Base-by-base conservation (phyloP, 768 basidiomycete genomes). In the Hericium coralloides region DNA sequence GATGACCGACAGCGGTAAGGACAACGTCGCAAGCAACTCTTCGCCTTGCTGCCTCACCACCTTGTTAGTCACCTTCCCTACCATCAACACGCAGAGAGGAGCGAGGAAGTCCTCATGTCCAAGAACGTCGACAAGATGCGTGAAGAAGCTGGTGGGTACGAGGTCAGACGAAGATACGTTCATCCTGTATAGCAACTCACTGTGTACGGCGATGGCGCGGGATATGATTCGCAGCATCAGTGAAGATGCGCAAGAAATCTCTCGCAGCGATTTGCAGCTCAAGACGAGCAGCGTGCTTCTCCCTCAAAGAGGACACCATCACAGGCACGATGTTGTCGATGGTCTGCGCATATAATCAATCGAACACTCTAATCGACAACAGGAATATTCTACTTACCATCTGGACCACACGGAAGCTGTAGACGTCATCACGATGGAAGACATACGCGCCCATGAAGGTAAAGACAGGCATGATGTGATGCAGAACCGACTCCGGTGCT, bases 401-500 rank as follows among this genome's bases (percentile, higher is more conserved):
- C 68, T 98, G 94, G 2, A 98, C 91, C 9, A 98, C 94, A 38
- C 84, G 83, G 76, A 97, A 95, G 66, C 90, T 95, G 71, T 95
- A 95, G 0, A 88, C 82, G 67, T 99, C 97, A 62, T 99, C 97
- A 49, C 94, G 81, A 66, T 97, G 95, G 75, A 98, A 91, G 17
- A 98, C 86, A 60, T 92, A 95, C n/a, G 95, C 92, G 18, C 97
- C 95, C 92, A 98, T 98, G 73, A 98, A 98, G 0, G 95, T 98
- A 75, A 99, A 98, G 48, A 99, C 85, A 3, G 97, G 95, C 92
- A 99, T 97, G 52, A 98, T 80, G 63, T 95, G 93, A 66, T 90
- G 92, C 12, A 98, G 76, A 31, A 95, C 92, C 12, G 92, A 89
- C 56, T 95, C 92, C 0, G 95, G 94, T 0, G 87, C 85, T 38